A percentile compares a stretch with the other conserved stretches of the same genome.
Evolutionary conservation across 768 basidiomycete genomes (phyloP).

Genomic region (Leucocoprinus birnbaumii): DNA sequence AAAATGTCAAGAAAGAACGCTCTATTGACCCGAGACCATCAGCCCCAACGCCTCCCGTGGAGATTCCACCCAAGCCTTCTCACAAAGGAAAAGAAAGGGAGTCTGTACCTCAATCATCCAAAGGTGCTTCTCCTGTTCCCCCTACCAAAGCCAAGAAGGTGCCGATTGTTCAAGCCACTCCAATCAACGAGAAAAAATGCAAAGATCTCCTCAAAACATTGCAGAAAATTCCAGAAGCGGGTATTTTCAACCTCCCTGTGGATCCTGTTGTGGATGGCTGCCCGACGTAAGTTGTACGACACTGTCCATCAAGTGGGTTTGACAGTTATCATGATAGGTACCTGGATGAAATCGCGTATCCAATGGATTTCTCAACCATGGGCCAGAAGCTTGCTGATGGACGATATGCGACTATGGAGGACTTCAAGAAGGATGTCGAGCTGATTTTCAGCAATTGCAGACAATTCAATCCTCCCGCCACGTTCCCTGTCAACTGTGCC

Average conservation of each 20-base stretch:
- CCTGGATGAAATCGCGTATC: slow-evolving; percentile 84
- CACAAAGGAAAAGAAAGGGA: slow-evolving; percentile 80
- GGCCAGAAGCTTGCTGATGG: slow-evolving; percentile 59
- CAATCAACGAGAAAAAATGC: slow-evolving; percentile 83
- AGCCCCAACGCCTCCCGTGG: slow-evolving; percentile 13
- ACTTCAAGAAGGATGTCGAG: slow-evolving; percentile 75
- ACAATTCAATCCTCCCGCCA: slow-evolving; percentile 84
- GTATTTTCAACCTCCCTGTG: slow-evolving; percentile 79
- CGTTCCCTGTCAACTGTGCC: slow-evolving; percentile 70
- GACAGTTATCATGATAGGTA: slow-evolving; percentile 69
- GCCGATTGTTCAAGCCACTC: slow-evolving; percentile 34
- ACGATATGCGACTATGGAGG: slow-evolving; percentile 78
- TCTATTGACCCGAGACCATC: slow-evolving; percentile 12
- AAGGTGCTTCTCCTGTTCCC: slow-evolving; percentile 18
- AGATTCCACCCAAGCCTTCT: slow-evolving; percentile 38
- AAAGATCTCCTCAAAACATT: slow-evolving; percentile 65
- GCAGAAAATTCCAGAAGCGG: slow-evolving; percentile 59
- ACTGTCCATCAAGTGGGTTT: slow-evolving; percentile 9
- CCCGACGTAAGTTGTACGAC: slow-evolving; percentile 68
- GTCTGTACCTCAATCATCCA: slow-evolving; percentile 27
- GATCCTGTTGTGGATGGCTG: slow-evolving; percentile 82
- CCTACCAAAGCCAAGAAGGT: slow-evolving; percentile 34
- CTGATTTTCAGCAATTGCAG: slow-evolving; percentile 89
- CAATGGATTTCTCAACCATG: slow-evolving; percentile 94
- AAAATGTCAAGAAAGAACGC: slow-evolving; percentile 48